Evolutionary conservation across 2,329 filamentous ascomycete genomes (phyloP).

Genomic region (Microthyrium microscopicum): DNA sequence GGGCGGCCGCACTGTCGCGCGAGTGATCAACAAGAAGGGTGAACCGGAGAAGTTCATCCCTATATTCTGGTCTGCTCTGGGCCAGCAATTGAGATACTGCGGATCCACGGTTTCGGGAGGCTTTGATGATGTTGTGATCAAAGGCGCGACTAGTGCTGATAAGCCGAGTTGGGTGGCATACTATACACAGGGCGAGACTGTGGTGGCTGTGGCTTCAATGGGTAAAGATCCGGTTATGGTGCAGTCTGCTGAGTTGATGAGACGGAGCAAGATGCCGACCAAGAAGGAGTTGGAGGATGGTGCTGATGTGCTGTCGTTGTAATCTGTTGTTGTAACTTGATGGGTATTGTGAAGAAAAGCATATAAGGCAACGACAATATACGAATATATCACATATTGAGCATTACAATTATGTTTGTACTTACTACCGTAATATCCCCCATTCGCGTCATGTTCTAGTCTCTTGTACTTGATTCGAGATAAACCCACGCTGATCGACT

Average conservation of each 20-base stretch:
- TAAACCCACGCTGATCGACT: too few relatives aligned
- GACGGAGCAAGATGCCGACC: conserved; percentile 59
- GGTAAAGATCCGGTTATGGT: conserved; percentile 73
- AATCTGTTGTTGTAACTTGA: conserved; percentile 27
- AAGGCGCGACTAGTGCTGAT: conserved; percentile 51
- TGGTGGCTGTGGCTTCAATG: conserved; percentile 87
- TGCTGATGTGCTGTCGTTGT: conserved; percentile 28
- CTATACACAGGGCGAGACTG: conserved; percentile 70
- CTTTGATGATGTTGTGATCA: conserved; percentile 71
- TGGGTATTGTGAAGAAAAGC: too few relatives aligned
- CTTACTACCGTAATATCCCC: too few relatives aligned
- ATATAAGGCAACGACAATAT: not conserved
- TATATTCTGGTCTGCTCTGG: conserved; percentile 91
- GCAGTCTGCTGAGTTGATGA: conserved; percentile 74
- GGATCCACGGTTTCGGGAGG: conserved; percentile 61
- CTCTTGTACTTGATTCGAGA: too few relatives aligned
- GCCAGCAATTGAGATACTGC: conserved; percentile 80
- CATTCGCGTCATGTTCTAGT: too few relatives aligned
- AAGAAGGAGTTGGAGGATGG: conserved; percentile 62
- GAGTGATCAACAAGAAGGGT: conserved; percentile 50
- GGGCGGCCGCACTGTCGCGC: conserved; percentile 62
- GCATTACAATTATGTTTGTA: too few relatives aligned
- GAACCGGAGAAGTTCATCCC: conserved; percentile 65
- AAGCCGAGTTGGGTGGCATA: conserved; percentile 75
- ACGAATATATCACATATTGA: too few relatives aligned